Evolutionary conservation across 2,329 filamentous ascomycete species (phyloP).

Genomic region (Tolypocladium amazonense): DNA sequence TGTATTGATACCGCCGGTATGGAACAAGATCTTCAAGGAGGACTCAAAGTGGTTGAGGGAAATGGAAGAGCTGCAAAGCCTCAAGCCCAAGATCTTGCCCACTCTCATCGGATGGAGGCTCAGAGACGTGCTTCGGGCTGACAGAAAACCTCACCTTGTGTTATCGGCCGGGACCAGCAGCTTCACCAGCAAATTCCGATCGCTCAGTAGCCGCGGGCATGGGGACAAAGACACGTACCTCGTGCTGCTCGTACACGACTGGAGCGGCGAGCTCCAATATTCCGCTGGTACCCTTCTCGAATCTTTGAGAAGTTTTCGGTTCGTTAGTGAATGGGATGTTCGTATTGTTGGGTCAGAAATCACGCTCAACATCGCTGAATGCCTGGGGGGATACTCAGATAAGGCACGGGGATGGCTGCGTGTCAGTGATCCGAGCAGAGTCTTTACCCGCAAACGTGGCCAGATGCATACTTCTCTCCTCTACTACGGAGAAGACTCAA

Average conservation of each 20-base stretch:
- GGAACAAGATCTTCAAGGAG: not conserved
- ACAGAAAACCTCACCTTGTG: not conserved
- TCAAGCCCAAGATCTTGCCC: not conserved
- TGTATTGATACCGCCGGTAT: not conserved
- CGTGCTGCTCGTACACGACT: not conserved
- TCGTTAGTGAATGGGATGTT: not conserved
- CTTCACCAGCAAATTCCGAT: too few relatives aligned
- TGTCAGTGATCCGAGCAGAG: not conserved
- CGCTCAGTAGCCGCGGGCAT: too few relatives aligned
- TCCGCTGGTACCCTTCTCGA: not conserved
- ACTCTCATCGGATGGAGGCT: not conserved
- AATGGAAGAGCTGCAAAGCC: not conserved
- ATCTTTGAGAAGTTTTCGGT: not conserved
- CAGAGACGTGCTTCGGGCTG: not conserved
- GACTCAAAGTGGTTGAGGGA: not conserved
- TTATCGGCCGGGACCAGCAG: too few relatives aligned
- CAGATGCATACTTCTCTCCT: not conserved
- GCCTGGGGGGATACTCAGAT: not conserved
- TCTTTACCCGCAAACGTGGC: not conserved
- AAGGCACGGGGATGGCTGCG: not conserved
- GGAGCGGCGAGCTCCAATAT: not conserved
- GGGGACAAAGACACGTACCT: not conserved
- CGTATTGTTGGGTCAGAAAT: not conserved
- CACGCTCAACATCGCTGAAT: not conserved
- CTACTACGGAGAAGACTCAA: not conserved